Evolutionary conservation across 129 eudicot genomes (phyloP).

Genomic region (Pittosporum tobira): DNA sequence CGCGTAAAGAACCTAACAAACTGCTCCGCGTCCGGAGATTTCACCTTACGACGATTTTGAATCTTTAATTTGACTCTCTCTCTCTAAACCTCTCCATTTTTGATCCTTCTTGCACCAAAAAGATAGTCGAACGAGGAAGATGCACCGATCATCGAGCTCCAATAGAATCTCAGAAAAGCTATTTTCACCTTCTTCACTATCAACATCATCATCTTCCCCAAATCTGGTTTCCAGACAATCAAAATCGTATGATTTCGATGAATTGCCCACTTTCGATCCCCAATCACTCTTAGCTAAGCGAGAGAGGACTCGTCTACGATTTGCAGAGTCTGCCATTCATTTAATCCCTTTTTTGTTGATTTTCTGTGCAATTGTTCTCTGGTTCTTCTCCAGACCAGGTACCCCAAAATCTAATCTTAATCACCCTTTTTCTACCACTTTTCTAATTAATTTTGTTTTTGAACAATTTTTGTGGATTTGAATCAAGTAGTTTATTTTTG

Average conservation of each 20-base stretch:
- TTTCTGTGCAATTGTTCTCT: background rate
- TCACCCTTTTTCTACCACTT: too few relatives aligned
- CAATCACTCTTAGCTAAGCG: constrained; percentile 2
- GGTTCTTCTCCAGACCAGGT: constrained; percentile 10
- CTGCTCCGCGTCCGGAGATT: too few relatives aligned
- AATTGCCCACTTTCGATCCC: constrained; percentile 4
- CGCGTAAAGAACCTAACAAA: too few relatives aligned
- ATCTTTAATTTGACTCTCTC: constrained; percentile 1
- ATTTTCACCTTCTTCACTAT: constrained; percentile 7
- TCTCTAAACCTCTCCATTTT: background rate
- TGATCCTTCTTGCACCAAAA: background rate
- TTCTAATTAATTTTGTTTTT: too few relatives aligned
- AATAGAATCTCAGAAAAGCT: constrained; percentile 34
- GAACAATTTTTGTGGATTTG: too few relatives aligned
- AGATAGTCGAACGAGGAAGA: constrained; percentile 1
- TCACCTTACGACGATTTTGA: too few relatives aligned
- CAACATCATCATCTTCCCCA: constrained; percentile 9
- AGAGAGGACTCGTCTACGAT: background rate
- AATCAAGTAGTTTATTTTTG: too few relatives aligned
- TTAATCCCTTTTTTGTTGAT: constrained; percentile 8
- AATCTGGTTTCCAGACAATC: background rate
- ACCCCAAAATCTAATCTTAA: too few relatives aligned
- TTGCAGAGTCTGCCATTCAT: constrained; percentile 2
- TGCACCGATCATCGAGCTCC: constrained; percentile 40
- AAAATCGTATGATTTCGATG: background rate